A percentile compares a stretch with the other conserved stretches of the same genome.
Conservation (phyloP, 352 stramenopile species). For the Phytopythium sindhum region DNA sequence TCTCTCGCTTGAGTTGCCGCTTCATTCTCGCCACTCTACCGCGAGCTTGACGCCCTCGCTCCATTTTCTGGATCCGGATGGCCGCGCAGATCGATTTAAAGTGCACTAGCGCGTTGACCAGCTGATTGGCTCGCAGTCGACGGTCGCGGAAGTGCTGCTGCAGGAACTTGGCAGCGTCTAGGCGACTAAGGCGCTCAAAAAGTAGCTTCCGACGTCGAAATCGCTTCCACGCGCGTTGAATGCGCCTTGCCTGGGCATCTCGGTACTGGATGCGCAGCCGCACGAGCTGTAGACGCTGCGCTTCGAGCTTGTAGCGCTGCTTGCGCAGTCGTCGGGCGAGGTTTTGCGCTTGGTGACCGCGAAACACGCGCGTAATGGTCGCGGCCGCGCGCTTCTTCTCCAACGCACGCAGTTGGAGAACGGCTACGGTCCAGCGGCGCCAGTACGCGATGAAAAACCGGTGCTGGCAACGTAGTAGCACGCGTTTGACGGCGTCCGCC, state of each 20-base stretch:
- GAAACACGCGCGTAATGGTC: constrained; percentile 38
- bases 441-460: constrained; percentile 55
- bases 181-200: constrained; percentile 1
- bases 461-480: constrained; percentile 45
- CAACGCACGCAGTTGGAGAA: constrained; percentile 16
- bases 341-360: constrained; percentile 29
- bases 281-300: constrained; percentile 31
- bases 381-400: constrained; percentile 28
- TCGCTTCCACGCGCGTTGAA: constrained; percentile 44
- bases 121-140: constrained; percentile 30
- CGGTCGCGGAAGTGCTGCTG: constrained; percentile 34
- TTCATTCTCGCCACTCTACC: constrained; percentile 9
- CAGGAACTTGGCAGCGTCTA: constrained; percentile 24
- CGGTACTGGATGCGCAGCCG: constrained; percentile 41
- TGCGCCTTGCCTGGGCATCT: constrained; percentile 34
- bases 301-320: constrained; percentile 19
- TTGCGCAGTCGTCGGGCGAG: constrained; percentile 20
- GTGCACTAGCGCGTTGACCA: constrained; percentile 36
- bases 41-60: constrained; percentile 31
- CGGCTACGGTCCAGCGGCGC: constrained; percentile 23
- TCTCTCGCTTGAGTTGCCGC: constrained; percentile 20
- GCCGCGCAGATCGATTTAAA: constrained; percentile 25
- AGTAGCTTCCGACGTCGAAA: constrained; percentile 12
- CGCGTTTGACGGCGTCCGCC: constrained; percentile 35
- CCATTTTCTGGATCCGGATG: constrained; percentile 39